Conservation (phyloP, 345 rosid genomes). For the Rhodamnia argentea region DNA sequence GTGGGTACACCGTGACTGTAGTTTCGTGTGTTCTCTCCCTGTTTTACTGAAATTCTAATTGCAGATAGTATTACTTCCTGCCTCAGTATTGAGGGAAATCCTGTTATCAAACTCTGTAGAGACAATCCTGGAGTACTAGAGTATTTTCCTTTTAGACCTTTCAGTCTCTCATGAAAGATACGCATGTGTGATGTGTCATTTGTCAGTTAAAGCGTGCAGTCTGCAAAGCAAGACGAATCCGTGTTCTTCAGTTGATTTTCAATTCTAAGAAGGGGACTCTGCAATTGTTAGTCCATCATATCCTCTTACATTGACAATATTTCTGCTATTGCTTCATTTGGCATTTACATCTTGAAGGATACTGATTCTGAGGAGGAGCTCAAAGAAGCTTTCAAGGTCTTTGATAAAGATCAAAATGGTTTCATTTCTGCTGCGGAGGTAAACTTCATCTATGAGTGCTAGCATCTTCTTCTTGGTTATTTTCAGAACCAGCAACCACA, state of each 20-base stretch:
- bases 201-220: neutral
- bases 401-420: conserved; percentile 45
- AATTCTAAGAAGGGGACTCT: neutral
- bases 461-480: neutral
- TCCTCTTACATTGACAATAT: neutral
- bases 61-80: neutral
- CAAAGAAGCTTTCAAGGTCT: conserved; percentile 32
- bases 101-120: neutral
- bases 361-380: conserved; percentile 41
- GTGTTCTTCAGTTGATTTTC: neutral
- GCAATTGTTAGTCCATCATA: neutral
- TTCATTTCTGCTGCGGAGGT: conserved; percentile 41
- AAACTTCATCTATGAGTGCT: neutral
- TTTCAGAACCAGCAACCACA: neutral
- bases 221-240: neutral
- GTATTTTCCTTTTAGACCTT: neutral
- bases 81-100: neutral
- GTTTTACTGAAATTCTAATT: neutral
- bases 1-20: neutral
- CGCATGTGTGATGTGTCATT: neutral
- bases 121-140: neutral
- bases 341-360: conserved; percentile 10
- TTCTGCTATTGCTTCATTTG: neutral
- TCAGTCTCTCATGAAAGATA: neutral
- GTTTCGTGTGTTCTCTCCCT: neutral